Evolutionary conservation across 2,329 filamentous ascomycete species (phyloP), one percentile per base, ranked within the genome.

Genomic region (Pseudovirgaria hyperparasitica): DNA sequence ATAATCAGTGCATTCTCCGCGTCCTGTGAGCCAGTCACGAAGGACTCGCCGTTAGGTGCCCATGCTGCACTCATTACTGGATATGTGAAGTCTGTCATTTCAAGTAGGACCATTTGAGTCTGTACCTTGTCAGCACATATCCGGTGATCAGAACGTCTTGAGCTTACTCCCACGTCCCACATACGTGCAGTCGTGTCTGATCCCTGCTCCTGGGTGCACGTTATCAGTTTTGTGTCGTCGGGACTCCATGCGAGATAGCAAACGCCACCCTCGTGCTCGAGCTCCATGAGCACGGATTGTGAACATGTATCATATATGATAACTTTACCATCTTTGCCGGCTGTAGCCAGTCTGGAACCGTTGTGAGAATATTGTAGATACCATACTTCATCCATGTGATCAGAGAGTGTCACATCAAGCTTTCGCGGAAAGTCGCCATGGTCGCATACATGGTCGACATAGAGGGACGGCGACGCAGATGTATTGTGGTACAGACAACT

Each of bases 51-150:
- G 45, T 92, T 79, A 1, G 75, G 69, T 5, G 80, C 69, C 87
- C 90, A 98, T n/a, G 82, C 79, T 32, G 85, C 92, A 30, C 80
- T 76, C 23, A 82, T 92, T 19, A 92, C 82, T 0, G 85, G 81
- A 42, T 93, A 78, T n/a, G 69, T 67, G 42, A 90, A 86, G 25
- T 74, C 68, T 27, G 72, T 66, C 10, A 87, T 65, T 6, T 64
- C 70, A 29, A 40, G 32, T 13, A 71, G 65, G 21, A 82, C 59
- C 23, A 74, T 60, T 20, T 50, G 50, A 14, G 38, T 45, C 44
- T 52, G 23, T 9, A n/a, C 6, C 16, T 12, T 11, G 22, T 13
- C 9, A 9, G 9, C 9, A 24, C 9, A 24, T 9, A 9, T 9
- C 22, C 9, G 15, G 16, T 5, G 22, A 19, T 7, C 15, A 17